Evolutionary conservation across 2,329 filamentous ascomycete species (phyloP), one percentile per base, ranked within the genome.

Genomic region (Byssochlamys sp.): DNA sequence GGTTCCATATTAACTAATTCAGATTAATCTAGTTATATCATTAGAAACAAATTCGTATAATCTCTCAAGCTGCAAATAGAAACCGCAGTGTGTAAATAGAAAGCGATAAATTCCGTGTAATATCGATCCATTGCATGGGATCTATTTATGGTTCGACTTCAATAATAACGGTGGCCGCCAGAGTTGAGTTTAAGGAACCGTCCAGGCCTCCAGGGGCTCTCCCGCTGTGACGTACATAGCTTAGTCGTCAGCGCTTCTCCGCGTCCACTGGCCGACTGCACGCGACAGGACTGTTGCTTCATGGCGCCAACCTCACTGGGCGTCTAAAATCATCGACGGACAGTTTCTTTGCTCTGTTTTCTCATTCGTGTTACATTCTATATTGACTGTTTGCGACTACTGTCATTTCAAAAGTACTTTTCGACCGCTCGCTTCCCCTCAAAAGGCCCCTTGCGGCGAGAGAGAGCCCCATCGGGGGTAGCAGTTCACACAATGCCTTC

Each of bases 401-500:
- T 19, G 39, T 45, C n/a, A 9, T 45, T 24, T 19, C n/a, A 45
- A 19, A 45, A 45, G 14, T 45, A 31, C n/a, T 2, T 19, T 6
- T 14, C 39, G 6, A 39, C 35, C 39, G 39, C 14, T 19, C 3
- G 19, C 19, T 19, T 3, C 39, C 39, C 39, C 39, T 31, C 29
- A 31, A 10, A 45, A 45, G 14, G 31, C 19, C 19, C 19, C 39
- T 45, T n/a, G 39, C n/a, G 39, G 14, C n/a, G n/a, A 19, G 39
- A 45, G 39, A 45, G 39, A 45, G 14, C 39, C 39, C 39, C n/a
- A 19, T 45, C 7, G 39, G 39, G 39, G 39, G 7, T 19, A 45
- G n/a, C 39, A 45, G 19, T 33, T 19, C 58, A 65, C 58, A 56
- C 58, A 56, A 90, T 90, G 87, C 83, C 84, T 66, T 87, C 87